Base-by-base conservation (phyloP, 768 basidiomycete genomes). In the Hygrophoropsis aurantiaca region DNA sequence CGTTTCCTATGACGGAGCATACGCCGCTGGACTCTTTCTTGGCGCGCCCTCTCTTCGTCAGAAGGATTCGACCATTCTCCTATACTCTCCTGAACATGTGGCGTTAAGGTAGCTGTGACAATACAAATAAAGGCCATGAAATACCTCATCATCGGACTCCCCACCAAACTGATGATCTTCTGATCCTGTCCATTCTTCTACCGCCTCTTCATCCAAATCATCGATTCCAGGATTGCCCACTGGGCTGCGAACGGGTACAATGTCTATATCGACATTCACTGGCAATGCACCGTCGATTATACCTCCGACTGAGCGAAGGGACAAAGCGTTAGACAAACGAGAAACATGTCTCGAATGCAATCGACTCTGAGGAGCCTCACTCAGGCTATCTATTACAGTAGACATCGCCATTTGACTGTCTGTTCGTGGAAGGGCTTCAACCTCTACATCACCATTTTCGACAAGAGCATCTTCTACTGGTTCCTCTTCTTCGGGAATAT, bases 11-110 rank as follows among this genome's bases (percentile, higher is more conserved):
- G 58, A 16, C 80, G 79, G 27, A 79, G 79, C 47, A 80, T 63
- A 32, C 86, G 81, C 37, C 84, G 80, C 35, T 85, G 80, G 37
- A 79, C 65, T 24, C 87, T 81, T 24, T 75, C 67, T 52, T 82
- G 82, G 18, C 89, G 80, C 3, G 85, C 89, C 23, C 85, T 79
- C 59, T 93, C 90, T 65, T 93, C 90, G 58, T 93, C 90, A 20
- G 90, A 93, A 15, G 90, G 90, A 58, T 93, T 93, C 19, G 90
- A 93, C 79, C 80, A 93, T 68, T 93, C 90, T 21, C 88, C 89
- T 40, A 90, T 84, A 55, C 87, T 90, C 84, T 89, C 71, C 54
- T 66, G 52, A 16, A 46, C 8, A 24, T 15, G 19, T 5, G 18
- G 19, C 25, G 30, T 26, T 16, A 19, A 30, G 13, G 49, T 44